Percentiles rank a stretch among this genome's conserved stretches.
phyloP scores from a whole-genome alignment of 2,329 filamentous ascomycete species.

The Neodidymelliopsis sp. region DNA sequence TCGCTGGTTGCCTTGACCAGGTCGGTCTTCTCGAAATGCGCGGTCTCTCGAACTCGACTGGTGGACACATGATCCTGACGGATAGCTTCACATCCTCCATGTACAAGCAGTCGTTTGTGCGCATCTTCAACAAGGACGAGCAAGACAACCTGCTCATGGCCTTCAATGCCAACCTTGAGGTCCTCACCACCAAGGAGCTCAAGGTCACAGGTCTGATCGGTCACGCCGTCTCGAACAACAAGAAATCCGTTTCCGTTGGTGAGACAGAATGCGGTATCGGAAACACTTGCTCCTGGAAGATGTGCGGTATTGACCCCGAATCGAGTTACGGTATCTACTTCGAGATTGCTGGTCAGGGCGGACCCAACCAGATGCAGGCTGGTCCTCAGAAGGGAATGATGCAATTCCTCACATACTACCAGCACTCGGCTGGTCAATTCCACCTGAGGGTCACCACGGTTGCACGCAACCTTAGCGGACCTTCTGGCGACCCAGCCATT shows the following conservation, averaged over 20 bases:
- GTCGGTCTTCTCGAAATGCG: slow-evolving; percentile 99
- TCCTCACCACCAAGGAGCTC: slow-evolving; percentile 95
- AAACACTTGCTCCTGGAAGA: slow-evolving; percentile 99
- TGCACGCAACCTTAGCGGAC: slow-evolving; percentile 87
- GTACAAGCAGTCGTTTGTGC: slow-evolving; percentile 98
- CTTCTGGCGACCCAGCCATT: slow-evolving; percentile 91
- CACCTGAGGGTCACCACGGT: slow-evolving; percentile 96
- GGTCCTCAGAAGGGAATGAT: slow-evolving; percentile 92
- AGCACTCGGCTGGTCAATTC: slow-evolving; percentile 95
- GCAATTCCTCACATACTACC: slow-evolving; percentile 98
- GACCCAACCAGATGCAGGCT: slow-evolving; percentile 83
- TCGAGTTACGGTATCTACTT: slow-evolving; percentile 97
- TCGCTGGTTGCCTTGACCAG: slow-evolving; percentile 95
- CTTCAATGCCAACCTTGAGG: slow-evolving; percentile 95
- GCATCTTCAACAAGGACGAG: slow-evolving; percentile 95
- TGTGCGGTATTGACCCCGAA: slow-evolving; percentile 96
- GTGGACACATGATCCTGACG: slow-evolving; percentile 96
- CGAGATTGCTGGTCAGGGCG: slow-evolving; percentile 93
- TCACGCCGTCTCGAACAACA: slow-evolving; percentile 95
- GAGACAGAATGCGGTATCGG: slow-evolving; percentile 98
- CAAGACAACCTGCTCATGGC: slow-evolving; percentile 97
- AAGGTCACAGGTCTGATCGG: slow-evolving; percentile 98
- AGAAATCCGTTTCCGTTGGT: slow-evolving; percentile 95
- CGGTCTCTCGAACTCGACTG: slow-evolving; percentile 91
- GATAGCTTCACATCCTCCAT: slow-evolving; percentile 99